Conservation (phyloP, 495 filamentous ascomycete genomes). For the Penicillium antarcticum region DNA sequence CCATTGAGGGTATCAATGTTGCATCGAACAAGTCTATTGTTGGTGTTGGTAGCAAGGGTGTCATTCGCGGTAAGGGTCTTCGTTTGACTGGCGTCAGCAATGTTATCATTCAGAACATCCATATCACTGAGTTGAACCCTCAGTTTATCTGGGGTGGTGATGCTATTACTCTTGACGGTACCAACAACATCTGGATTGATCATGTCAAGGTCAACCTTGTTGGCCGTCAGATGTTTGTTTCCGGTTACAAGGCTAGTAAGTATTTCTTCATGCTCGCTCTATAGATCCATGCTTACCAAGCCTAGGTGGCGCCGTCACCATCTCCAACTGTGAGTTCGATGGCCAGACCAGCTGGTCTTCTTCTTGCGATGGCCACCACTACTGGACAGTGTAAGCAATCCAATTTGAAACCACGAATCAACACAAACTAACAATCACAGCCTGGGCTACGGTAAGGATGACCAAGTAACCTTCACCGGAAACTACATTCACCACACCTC, state of each 20-base stretch:
- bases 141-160: slow-evolving; percentile 43
- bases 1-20: slow-evolving; percentile 29
- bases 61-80: slow-evolving; percentile 39
- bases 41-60: slow-evolving; percentile 30
- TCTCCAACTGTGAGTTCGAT: slow-evolving; percentile 47
- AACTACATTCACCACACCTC: slow-evolving; percentile 50
- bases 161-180: slow-evolving; percentile 32
- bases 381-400: slow-evolving; percentile 45
- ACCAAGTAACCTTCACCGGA: slow-evolving; percentile 32
- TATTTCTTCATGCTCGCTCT: background rate
- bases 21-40: slow-evolving; percentile 40
- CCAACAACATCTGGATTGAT: slow-evolving; percentile 36
- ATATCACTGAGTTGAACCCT: slow-evolving; percentile 42
- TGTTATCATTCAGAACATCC: slow-evolving; percentile 45
- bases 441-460: slow-evolving; percentile 27
- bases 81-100: slow-evolving; percentile 38
- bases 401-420: background rate
- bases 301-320: slow-evolving; percentile 27
- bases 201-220: slow-evolving; percentile 34
- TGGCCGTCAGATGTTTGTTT: slow-evolving; percentile 30
- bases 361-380: slow-evolving; percentile 52
- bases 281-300: background rate
- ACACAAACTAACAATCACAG: slow-evolving; percentile 4
- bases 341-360: slow-evolving; percentile 48
- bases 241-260: slow-evolving; percentile 24